phyloP scores from a whole-genome alignment of 2,329 filamentous ascomycete genomes.

The Ophiostoma montium region DNA sequence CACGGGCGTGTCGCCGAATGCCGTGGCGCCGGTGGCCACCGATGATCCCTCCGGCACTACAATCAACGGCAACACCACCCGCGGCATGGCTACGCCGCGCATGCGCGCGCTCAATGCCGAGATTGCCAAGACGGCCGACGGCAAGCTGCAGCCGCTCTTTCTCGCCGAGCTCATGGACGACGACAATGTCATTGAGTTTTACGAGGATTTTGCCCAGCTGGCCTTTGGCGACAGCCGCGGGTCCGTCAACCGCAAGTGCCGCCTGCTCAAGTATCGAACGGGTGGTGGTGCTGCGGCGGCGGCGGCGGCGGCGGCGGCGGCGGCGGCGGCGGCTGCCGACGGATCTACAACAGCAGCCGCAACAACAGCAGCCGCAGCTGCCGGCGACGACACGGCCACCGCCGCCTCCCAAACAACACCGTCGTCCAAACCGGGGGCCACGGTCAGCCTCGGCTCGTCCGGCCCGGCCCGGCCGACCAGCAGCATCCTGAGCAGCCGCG shows the following conservation, averaged over 20 bases:
- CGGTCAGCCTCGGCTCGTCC: constrained; percentile 13
- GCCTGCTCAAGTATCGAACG: constrained; percentile 79
- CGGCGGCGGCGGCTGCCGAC: not conserved
- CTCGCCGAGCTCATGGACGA: constrained; percentile 87
- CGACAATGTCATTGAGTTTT: constrained; percentile 84
- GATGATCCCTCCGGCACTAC: too few species aligned
- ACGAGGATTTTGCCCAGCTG: constrained; percentile 85
- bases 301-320: constrained; percentile 17
- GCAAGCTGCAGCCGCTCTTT: constrained; percentile 64
- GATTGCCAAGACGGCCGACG: constrained; percentile 24
- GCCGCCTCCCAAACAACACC: not conserved
- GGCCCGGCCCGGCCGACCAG: constrained; percentile 16
- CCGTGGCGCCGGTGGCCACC: not conserved
- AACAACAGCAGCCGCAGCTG: constrained; percentile 17
- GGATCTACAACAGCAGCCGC: constrained; percentile 20
- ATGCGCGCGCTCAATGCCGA: constrained; percentile 25
- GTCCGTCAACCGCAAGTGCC: constrained; percentile 69
- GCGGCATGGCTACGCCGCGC: constrained; percentile 34
- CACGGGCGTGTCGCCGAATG: constrained; percentile 29
- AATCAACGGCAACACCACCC: too few species aligned
- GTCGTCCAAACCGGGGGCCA: not conserved
- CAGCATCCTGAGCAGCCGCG: constrained; percentile 43
- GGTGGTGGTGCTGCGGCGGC: constrained; percentile 34
- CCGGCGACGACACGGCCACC: not conserved
- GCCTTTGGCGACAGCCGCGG: constrained; percentile 86